Conservation (phyloP, 2,329 filamentous ascomycete genomes). For the Chaetomium sp. region DNA sequence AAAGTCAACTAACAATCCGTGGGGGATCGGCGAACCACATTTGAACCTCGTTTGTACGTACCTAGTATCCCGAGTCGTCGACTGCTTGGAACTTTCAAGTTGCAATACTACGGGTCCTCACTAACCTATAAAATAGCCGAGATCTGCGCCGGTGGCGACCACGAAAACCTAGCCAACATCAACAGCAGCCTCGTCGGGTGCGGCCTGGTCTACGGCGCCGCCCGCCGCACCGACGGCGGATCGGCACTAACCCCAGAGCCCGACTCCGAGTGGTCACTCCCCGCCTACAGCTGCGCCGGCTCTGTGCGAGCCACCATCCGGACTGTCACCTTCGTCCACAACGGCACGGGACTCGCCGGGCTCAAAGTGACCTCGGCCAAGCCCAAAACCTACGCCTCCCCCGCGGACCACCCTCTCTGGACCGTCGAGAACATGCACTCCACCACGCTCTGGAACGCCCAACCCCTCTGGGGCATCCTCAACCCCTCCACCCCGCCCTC, state of each 20-base stretch:
- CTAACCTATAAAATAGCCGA: conserved; percentile 3
- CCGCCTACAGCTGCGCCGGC: conserved; percentile 23
- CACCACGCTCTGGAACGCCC: not conserved
- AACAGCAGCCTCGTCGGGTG: conserved; percentile 21
- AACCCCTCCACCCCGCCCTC: not conserved
- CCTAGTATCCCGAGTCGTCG: too few species aligned
- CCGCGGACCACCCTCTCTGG: conserved; percentile 9
- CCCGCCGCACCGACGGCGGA: conserved; percentile 16
- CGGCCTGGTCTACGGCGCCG: conserved; percentile 19
- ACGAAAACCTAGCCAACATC: conserved; percentile 13
- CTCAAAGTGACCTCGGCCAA: not conserved
- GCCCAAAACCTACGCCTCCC: conserved; percentile 16
- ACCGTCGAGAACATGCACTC: conserved; percentile 12
- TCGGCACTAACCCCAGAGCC: conserved; percentile 12
- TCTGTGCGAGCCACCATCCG: conserved; percentile 19
- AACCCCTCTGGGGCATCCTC: conserved; percentile 21
- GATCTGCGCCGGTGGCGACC: conserved; percentile 12
- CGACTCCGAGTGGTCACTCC: conserved; percentile 15
- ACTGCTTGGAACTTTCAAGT: too few species aligned
- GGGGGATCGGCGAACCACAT: conserved; percentile 1
- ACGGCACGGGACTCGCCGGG: conserved; percentile 16
- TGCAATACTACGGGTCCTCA: too few species aligned
- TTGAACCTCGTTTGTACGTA: conserved; percentile 17
- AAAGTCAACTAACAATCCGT: conserved; percentile 1
- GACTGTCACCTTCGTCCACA: conserved; percentile 19